Percentiles rank a stretch among this genome's conserved stretches.
phyloP scores from a whole-genome alignment of 768 basidiomycete species.

The Steccherinum ochraceum region DNA sequence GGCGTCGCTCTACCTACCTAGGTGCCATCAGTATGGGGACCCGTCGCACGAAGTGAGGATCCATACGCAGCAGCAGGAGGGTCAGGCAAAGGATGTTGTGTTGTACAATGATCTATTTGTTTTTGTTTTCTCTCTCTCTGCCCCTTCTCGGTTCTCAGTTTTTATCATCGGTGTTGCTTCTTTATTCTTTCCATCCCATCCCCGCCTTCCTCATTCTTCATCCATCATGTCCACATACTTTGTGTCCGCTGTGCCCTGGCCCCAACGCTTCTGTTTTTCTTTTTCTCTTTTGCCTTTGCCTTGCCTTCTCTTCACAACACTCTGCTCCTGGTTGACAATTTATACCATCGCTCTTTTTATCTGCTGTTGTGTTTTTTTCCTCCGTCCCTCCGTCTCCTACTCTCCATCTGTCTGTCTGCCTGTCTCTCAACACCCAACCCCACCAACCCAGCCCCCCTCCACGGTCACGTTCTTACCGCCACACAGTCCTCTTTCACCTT shows the following conservation, averaged over 20 bases:
- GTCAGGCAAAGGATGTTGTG: slow-evolving; percentile 21
- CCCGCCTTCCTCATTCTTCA: slow-evolving; percentile 3
- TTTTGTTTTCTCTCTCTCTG: slow-evolving; percentile 4
- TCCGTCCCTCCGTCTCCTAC: background rate
- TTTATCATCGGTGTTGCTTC: too few species aligned
- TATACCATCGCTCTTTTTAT: slow-evolving; percentile 22
- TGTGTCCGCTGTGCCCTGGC: background rate
- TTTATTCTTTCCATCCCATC: background rate
- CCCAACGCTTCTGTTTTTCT: background rate
- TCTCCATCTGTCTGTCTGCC: background rate
- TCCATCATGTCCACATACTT: background rate
- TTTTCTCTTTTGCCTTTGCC: slow-evolving; percentile 3
- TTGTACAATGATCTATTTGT: slow-evolving; percentile 19
- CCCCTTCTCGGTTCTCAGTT: too few species aligned
- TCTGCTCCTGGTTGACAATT: slow-evolving; percentile 4
- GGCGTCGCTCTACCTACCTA: slow-evolving; percentile 23
- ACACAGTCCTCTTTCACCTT: too few species aligned
- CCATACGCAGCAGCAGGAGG: slow-evolving; percentile 77
- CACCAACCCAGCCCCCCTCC: too few species aligned
- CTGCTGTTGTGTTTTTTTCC: background rate
- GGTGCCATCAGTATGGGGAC: slow-evolving; percentile 95
- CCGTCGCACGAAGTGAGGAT: slow-evolving; percentile 83
- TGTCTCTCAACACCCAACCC: too few species aligned
- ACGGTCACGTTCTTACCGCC: too few species aligned
- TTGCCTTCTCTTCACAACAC: slow-evolving; percentile 12